These are phyloP conservation scores for Xylariaceae sp. DNA, from an alignment of 2,329 filamentous ascomycete genomes.

Conservation along the genomic window DNA sequence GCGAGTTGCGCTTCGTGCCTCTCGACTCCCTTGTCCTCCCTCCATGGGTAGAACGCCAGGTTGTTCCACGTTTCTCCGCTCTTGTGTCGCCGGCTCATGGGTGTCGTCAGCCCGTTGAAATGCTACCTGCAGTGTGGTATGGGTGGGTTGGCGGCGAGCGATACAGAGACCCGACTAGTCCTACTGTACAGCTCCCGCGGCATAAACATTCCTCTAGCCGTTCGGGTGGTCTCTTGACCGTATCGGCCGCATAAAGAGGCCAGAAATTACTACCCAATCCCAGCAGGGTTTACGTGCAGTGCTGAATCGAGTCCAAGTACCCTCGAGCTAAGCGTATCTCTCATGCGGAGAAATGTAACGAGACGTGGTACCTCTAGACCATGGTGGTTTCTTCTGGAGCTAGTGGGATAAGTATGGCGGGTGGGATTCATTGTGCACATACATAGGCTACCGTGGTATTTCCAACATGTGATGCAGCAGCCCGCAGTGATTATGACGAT, in stretches of 20 bases:
- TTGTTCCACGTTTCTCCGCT: slow-evolving; percentile 10
- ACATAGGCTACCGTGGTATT: slow-evolving; percentile 6
- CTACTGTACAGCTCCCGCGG: slow-evolving; percentile 13
- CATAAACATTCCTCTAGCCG: slow-evolving; percentile 21
- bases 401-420: slow-evolving; percentile 4
- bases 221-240: slow-evolving; percentile 28
- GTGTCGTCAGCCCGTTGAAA: slow-evolving; percentile 17
- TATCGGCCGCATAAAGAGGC: slow-evolving; percentile 29
- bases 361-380: slow-evolving; percentile 17
- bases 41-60: slow-evolving; percentile 6
- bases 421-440: slow-evolving; percentile 15
- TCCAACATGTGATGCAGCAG: slow-evolving; percentile 6
- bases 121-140: slow-evolving; percentile 19
- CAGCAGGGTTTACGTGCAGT: slow-evolving; percentile 9
- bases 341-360: slow-evolving; percentile 12
- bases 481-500: slow-evolving; percentile 3
- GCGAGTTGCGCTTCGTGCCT: slow-evolving; percentile 10
- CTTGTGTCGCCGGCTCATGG: slow-evolving; percentile 7
- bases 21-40: slow-evolving; percentile 11
- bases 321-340: slow-evolving; percentile 7
- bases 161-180: slow-evolving; percentile 17
- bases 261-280: slow-evolving; percentile 20
- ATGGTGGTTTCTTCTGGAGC: slow-evolving; percentile 1
- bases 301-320: slow-evolving; percentile 4
- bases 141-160: slow-evolving; percentile 18